These are phyloP conservation scores for Litsea cubeba DNA, from an alignment of 164 flowering plant species.

Conservation along the genomic window DNA sequence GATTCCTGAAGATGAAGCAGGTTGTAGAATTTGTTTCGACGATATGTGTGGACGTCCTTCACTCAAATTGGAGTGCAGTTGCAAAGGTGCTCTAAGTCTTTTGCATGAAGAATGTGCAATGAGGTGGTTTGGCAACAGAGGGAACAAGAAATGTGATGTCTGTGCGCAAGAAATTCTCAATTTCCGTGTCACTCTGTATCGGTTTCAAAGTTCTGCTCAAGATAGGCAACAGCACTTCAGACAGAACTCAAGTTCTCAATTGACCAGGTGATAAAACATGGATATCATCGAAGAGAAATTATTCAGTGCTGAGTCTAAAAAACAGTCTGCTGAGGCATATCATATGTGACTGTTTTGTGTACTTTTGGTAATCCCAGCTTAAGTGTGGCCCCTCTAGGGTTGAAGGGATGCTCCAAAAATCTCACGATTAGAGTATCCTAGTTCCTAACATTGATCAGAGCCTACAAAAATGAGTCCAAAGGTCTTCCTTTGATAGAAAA, in stretches of 20 bases:
- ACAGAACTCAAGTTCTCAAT: constrained; percentile 22
- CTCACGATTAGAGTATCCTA: background rate
- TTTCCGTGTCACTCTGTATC: constrained; percentile 80
- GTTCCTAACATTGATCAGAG: background rate
- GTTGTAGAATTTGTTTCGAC: constrained; percentile 81
- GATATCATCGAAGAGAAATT: background rate
- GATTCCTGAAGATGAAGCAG: constrained; percentile 91
- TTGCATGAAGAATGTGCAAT: constrained; percentile 79
- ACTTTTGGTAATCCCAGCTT: background rate
- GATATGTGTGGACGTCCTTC: constrained; percentile 51
- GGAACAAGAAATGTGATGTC: constrained; percentile 72
- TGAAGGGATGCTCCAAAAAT: background rate
- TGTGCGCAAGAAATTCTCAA: constrained; percentile 76
- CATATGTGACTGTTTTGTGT: background rate
- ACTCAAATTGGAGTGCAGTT: constrained; percentile 86
- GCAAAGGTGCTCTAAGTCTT: constrained; percentile 86
- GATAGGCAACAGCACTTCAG: constrained; percentile 33
- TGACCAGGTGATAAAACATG: constrained; percentile 36
- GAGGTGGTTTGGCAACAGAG: constrained; percentile 76
- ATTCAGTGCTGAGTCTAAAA: background rate
- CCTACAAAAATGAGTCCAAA: too few species aligned
- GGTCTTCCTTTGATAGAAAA: background rate
- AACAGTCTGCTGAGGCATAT: too few species aligned
- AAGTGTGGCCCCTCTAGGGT: background rate
- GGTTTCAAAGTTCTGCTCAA: constrained; percentile 39